Percentiles rank a stretch among this genome's conserved stretches.
phyloP scores from a whole-genome alignment of 2,329 filamentous ascomycete species.

The Trichoderma sp. region DNA sequence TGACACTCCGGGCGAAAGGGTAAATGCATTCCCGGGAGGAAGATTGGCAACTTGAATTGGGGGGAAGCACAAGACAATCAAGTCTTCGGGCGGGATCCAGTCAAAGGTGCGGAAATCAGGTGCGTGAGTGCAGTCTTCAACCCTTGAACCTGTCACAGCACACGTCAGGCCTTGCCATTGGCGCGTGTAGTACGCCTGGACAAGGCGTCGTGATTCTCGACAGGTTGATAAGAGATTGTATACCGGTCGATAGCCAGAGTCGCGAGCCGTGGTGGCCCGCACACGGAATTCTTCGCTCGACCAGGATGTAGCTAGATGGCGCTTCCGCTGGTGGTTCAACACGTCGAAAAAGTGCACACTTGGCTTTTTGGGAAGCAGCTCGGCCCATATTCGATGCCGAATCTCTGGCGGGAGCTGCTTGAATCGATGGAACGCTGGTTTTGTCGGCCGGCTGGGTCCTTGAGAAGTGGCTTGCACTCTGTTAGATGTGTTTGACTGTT shows the following conservation, averaged over 20 bases:
- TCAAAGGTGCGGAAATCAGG: constrained; percentile 23
- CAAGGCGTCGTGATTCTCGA: background rate
- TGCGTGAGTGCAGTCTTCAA: background rate
- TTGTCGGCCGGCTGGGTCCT: background rate
- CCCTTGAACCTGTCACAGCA: background rate
- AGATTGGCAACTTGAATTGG: constrained; percentile 12
- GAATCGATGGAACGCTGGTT: constrained; percentile 10
- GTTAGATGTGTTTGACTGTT: background rate
- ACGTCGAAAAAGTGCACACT: constrained; percentile 24
- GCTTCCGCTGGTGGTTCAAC: constrained; percentile 16
- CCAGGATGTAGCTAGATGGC: constrained; percentile 17
- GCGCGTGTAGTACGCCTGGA: constrained; percentile 11
- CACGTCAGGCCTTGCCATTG: background rate
- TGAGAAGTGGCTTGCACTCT: background rate
- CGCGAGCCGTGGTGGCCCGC: constrained; percentile 7
- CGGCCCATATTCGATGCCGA: constrained; percentile 16
- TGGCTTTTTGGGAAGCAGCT: constrained; percentile 9
- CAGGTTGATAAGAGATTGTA: constrained; percentile 16
- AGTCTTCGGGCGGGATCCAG: constrained; percentile 22
- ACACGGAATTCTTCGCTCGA: constrained; percentile 23
- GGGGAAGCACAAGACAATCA: constrained; percentile 19
- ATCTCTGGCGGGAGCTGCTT: constrained; percentile 19
- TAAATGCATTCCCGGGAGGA: constrained; percentile 5
- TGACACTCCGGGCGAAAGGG: background rate
- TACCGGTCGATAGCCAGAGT: constrained; percentile 20